Evolutionary conservation across 306 rosid species (phyloP), one percentile per base, ranked within the genome.

Genomic region (Phaseolus lunatus): DNA sequence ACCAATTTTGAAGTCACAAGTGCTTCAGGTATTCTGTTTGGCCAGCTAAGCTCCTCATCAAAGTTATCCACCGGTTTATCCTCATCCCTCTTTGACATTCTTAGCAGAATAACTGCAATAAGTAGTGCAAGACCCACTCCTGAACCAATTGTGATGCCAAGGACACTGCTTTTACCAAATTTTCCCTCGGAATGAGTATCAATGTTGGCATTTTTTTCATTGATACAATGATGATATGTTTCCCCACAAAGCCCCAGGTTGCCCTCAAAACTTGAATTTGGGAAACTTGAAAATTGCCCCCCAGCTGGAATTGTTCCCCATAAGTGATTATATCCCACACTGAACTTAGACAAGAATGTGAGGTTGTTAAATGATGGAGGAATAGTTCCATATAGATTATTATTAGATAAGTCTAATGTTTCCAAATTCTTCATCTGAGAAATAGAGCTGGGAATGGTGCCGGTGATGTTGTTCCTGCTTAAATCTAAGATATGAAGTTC

Each of bases 351-450:
- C 81, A 88, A 72, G 84, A 88, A 88, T 26, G 88, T 88, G 72
- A 88, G 92, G 64, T 71, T 82, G 75, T 64, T 77, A 33, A 88
- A 79, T 48, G 87, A 82, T 11, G 70, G 76, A 62, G 93, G 93
- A 56, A 89, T 87, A 9, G 73, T 63, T 78, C 93, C 93, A 76
- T 39, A 20, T 9, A 86, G 93, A 85, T 81, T 70, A 78, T 89
- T 89, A 69, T 67, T 67, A n/a, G 93, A 89, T 27, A 89, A 86
- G 73, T 89, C 93, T 73, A 89, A 53, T 53, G 48, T 64, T 73
- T 89, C 93, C 90, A 89, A 76, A 81, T 89, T 89, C 76, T 80
- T 84, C 93, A 89, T 87, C 67, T 85, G 89, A 2, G 90, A 85
- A 37, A 89, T 83, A 56, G 89, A 83, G 79, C 86, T 78, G 4